Evolutionary conservation across 495 filamentous ascomycete genomes (phyloP).

Genomic region (Xylaria curta): DNA sequence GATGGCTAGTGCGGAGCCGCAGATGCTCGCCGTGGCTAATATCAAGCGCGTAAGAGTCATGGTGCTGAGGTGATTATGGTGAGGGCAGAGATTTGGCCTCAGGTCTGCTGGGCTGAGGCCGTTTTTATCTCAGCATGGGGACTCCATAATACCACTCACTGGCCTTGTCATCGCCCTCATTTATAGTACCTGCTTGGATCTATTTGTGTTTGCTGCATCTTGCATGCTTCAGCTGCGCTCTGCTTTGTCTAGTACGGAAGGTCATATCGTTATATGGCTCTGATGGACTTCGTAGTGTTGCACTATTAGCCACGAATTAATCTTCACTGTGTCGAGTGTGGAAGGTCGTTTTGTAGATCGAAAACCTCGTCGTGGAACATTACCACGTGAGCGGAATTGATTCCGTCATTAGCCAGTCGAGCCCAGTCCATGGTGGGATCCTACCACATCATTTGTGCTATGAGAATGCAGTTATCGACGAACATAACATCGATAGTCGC

Average conservation of each 20-base stretch:
- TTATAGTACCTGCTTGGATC: neutral
- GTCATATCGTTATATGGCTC: neutral
- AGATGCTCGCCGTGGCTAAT: neutral
- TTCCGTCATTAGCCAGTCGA: conserved; percentile 12
- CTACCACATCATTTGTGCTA: too few species aligned
- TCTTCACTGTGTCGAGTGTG: neutral
- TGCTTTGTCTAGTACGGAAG: conserved; percentile 8
- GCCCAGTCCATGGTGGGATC: too few species aligned
- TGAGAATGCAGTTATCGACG: too few species aligned
- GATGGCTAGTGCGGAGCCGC: conserved; percentile 16
- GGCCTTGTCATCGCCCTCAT: neutral
- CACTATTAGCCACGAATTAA: neutral
- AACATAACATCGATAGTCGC: too few species aligned
- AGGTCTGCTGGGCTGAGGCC: too few species aligned
- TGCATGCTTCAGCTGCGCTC: neutral
- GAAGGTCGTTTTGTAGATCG: conserved; percentile 19
- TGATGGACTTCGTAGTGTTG: neutral
- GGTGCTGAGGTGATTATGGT: neutral
- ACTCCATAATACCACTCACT: neutral
- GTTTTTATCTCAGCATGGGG: neutral
- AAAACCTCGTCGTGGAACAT: neutral
- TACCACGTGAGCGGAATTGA: conserved; percentile 16
- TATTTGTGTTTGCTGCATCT: neutral
- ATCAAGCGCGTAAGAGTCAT: neutral
- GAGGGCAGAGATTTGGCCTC: neutral